Evolutionary conservation across 2,329 filamentous ascomycete genomes (phyloP).

Genomic region (Thielaviopsis musarum): DNA sequence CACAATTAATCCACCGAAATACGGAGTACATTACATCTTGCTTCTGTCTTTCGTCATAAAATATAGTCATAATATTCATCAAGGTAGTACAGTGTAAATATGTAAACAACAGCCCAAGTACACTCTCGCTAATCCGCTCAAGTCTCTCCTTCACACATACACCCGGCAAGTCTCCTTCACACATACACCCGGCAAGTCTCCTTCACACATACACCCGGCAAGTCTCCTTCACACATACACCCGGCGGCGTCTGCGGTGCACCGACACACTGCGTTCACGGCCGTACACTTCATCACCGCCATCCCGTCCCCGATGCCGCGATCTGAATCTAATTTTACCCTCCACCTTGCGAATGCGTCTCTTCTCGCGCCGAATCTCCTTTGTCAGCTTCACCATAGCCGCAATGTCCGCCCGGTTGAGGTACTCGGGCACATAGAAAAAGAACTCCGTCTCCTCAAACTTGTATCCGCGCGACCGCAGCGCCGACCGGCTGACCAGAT

Average conservation of each 20-base stretch:
- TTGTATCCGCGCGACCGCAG: slow-evolving; percentile 72
- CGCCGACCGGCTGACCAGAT: slow-evolving; percentile 72
- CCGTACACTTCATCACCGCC: neutral
- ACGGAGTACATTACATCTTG: too few relatives aligned
- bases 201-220: neutral
- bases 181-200: neutral
- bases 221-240: neutral
- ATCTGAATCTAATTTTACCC: neutral
- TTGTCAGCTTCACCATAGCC: slow-evolving; percentile 3
- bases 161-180: too few relatives aligned
- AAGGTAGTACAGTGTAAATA: neutral
- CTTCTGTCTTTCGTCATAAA: neutral
- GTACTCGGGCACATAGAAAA: slow-evolving; percentile 88
- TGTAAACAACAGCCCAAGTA: too few relatives aligned
- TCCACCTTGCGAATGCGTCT: neutral
- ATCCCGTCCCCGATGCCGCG: neutral
- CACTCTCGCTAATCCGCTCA: too few relatives aligned
- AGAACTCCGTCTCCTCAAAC: slow-evolving; percentile 76
- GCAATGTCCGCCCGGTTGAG: slow-evolving; percentile 25
- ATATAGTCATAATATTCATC: neutral
- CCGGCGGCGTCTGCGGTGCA: neutral
- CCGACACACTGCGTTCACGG: neutral
- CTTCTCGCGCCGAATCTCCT: slow-evolving; percentile 6
- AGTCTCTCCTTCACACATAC: too few relatives aligned
- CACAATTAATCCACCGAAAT: too few relatives aligned